Conservation (phyloP, 2,329 filamentous ascomycete genomes). For the Didymella segeticola region DNA sequence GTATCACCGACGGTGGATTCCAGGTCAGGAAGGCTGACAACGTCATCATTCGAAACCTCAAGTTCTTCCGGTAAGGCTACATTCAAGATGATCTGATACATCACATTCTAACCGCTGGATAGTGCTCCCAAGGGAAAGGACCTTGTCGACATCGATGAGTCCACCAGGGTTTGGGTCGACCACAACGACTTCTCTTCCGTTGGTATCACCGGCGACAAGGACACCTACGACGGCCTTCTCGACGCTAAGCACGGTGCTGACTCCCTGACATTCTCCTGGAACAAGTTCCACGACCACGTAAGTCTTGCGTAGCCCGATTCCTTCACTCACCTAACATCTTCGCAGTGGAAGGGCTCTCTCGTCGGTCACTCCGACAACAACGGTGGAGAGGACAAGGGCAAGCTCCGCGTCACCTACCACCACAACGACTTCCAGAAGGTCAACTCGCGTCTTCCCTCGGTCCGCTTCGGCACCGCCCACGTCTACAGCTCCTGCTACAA, state of each 20-base stretch:
- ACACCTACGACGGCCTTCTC: constrained; percentile 52
- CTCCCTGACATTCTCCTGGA: constrained; percentile 63
- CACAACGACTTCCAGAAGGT: constrained; percentile 71
- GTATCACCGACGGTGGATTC: constrained; percentile 56
- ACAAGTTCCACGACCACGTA: constrained; percentile 62
- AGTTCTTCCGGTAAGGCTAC: constrained; percentile 67
- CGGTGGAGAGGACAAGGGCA: constrained; percentile 60
- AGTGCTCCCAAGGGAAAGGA: constrained; percentile 65
- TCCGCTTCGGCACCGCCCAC: constrained; percentile 72
- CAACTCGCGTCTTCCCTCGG: constrained; percentile 67
- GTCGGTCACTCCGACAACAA: constrained; percentile 67
- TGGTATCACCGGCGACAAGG: constrained; percentile 40
- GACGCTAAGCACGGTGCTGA: constrained; percentile 70
- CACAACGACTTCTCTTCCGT: constrained; percentile 70
- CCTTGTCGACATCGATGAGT: constrained; percentile 64
- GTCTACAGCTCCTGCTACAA: constrained; percentile 60
- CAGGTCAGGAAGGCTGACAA: constrained; percentile 62
- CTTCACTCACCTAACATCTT: constrained; percentile 9
- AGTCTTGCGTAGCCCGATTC: not conserved
- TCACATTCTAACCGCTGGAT: too few species aligned
- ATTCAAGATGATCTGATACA: too few species aligned
- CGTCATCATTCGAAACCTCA: constrained; percentile 69
- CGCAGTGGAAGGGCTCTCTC: constrained; percentile 64
- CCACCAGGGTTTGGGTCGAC: constrained; percentile 67
- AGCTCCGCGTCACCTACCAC: constrained; percentile 69